phyloP scores from a whole-genome alignment of 192 early-diverging fungal genomes.

The Umbelopsis isabellina region DNA sequence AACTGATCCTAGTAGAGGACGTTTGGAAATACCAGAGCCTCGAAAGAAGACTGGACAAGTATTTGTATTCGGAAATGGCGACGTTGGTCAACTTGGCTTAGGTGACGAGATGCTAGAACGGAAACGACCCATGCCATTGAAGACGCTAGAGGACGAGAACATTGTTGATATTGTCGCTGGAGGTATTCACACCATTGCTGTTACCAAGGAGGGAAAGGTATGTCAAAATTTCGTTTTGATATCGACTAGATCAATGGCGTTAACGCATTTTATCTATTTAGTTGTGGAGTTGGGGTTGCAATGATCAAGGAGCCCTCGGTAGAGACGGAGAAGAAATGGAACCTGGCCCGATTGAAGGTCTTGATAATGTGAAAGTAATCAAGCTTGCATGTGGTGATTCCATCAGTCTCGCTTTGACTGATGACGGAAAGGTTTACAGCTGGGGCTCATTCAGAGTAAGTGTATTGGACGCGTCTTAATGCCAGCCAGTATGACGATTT shows the following conservation, averaged over 20 bases:
- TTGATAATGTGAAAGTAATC: conserved; percentile 74
- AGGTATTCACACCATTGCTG: conserved; percentile 86
- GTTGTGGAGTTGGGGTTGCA: conserved; percentile 96
- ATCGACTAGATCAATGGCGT: neutral
- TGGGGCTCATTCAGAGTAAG: conserved; percentile 84
- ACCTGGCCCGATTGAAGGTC: conserved; percentile 68
- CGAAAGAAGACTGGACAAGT: conserved; percentile 58
- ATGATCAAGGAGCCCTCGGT: conserved; percentile 90
- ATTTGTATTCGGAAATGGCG: conserved; percentile 87
- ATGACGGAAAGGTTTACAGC: conserved; percentile 77
- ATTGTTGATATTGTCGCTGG: conserved; percentile 84
- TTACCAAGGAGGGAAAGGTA: conserved; percentile 75
- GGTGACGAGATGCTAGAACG: conserved; percentile 83
- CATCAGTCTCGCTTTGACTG: conserved; percentile 76
- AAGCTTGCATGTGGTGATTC: conserved; percentile 86
- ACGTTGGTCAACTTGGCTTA: conserved; percentile 90
- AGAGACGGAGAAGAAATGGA: conserved; percentile 67
- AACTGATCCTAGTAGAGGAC: neutral
- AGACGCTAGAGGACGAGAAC: conserved; percentile 65
- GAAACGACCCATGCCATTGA: conserved; percentile 73
- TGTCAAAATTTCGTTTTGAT: neutral
- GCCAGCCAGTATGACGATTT: neutral
- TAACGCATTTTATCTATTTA: conserved; percentile 15
- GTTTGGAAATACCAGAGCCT: conserved; percentile 1
- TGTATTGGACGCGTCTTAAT: neutral